These are phyloP conservation scores for Trametes villosa DNA, from an alignment of 768 basidiomycete species.

Conservation along the genomic window DNA sequence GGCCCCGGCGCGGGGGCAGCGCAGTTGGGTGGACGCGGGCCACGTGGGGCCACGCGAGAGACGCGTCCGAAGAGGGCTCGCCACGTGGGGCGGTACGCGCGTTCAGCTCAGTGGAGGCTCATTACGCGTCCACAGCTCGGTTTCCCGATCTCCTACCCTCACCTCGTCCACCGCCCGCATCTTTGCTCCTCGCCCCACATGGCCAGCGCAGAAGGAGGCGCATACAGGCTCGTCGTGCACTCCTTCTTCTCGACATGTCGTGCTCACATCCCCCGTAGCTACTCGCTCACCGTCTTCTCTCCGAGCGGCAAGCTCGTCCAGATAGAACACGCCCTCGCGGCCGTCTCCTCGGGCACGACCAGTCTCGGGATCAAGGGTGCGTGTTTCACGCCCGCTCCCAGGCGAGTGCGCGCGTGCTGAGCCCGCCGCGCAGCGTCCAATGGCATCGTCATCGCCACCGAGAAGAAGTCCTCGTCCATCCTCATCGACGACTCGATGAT, in stretches of 20 bases:
- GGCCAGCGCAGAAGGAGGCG: constrained; percentile 70
- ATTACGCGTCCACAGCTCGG: constrained; percentile 26
- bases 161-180: constrained; percentile 1
- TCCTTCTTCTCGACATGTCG: constrained; percentile 10
- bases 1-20: background rate
- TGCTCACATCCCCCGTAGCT: constrained; percentile 52
- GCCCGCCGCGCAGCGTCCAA: constrained; percentile 76
- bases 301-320: constrained; percentile 99
- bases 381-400: constrained; percentile 15
- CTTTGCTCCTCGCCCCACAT: constrained; percentile 42
- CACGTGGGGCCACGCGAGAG: constrained; percentile 7
- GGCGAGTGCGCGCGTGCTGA: constrained; percentile 21
- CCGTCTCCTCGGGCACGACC: constrained; percentile 93
- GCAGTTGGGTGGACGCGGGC: background rate
- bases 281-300: constrained; percentile 99
- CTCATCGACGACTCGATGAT: constrained; percentile 98
- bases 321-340: constrained; percentile 99
- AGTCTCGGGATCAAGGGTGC: constrained; percentile 98
- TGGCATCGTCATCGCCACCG: constrained; percentile 98
- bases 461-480: constrained; percentile 98
- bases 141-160: constrained; percentile 1
- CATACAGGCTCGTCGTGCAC: constrained; percentile 38
- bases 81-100: constrained; percentile 28
- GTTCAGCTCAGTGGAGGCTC: constrained; percentile 21
- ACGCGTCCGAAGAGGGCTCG: background rate